A percentile compares a stretch with the other conserved stretches of the same genome.
These are phyloP conservation scores for Staphylotrichum tortipilum DNA, from an alignment of 495 filamentous ascomycete genomes.

Conservation along the genomic window DNA sequence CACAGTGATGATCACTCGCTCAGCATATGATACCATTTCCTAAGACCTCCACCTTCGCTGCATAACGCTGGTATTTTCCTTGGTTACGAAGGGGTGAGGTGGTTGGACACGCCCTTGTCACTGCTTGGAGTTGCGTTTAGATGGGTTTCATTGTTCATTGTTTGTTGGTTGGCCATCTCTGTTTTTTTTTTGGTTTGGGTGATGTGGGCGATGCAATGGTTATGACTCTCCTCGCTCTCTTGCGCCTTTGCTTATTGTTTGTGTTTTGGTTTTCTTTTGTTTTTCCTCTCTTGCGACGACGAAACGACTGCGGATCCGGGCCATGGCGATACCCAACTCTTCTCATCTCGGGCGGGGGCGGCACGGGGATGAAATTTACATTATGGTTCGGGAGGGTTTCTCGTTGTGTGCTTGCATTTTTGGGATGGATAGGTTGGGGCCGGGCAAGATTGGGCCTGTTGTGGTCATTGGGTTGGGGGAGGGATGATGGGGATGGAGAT, in stretches of 20 bases:
- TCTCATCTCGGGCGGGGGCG: not conserved
- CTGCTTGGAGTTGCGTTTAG: not conserved
- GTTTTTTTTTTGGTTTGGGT: not conserved
- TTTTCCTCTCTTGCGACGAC: not conserved
- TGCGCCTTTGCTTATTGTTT: not conserved
- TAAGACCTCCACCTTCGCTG: not conserved
- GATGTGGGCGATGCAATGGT: conserved; percentile 1
- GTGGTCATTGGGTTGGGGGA: no score
- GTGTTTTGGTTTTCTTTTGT: not conserved
- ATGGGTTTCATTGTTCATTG: no score
- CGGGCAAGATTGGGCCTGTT: no score
- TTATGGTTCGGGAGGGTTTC: not conserved
- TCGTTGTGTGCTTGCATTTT: not conserved
- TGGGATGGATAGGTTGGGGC: no score
- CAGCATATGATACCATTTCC: not conserved
- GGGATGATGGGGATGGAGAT: no score
- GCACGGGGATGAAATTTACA: no score
- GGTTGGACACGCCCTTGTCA: not conserved
- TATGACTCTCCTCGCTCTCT: conserved; percentile 14
- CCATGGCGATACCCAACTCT: conserved; percentile 1
- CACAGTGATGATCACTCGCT: not conserved
- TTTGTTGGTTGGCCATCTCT: not conserved
- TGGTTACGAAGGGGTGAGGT: not conserved
- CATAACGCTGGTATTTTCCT: not conserved
- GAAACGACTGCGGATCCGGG: not conserved